A percentile compares a stretch with the other conserved stretches of the same genome.
phyloP scores from a whole-genome alignment of 352 stramenopile species.

The Phytophthora niederhauseri region DNA sequence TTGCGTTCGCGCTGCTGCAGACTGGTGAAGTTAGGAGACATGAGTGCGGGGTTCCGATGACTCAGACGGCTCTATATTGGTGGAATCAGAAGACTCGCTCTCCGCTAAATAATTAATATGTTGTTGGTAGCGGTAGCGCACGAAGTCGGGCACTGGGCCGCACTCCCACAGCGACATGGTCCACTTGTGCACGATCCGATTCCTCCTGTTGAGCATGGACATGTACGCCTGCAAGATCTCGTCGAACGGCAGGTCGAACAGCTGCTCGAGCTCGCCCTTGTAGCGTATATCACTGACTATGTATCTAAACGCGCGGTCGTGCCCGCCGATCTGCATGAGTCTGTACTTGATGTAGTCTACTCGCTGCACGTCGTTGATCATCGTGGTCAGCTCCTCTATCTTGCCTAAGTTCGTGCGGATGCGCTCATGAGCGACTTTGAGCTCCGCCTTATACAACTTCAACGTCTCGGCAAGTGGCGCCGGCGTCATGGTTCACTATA shows the following conservation, averaged over 20 bases:
- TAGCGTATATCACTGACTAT: not conserved
- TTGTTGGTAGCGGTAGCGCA: conserved; percentile 1
- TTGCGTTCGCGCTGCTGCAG: conserved; percentile 4
- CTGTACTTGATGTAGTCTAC: conserved; percentile 7
- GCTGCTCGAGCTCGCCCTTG: conserved; percentile 4
- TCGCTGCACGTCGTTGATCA: conserved; percentile 12
- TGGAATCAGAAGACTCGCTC: not conserved
- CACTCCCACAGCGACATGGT: not conserved
- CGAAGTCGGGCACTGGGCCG: not conserved
- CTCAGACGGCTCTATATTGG: not conserved
- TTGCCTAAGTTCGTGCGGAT: not conserved
- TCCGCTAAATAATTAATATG: conserved; percentile 1
- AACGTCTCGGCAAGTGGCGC: not conserved
- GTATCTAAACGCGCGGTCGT: not conserved
- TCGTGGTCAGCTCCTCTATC: conserved; percentile 1
- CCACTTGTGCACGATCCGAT: conserved; percentile 12
- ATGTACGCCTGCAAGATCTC: conserved; percentile 6
- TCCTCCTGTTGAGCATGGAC: conserved; percentile 1
- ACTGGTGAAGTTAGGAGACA: conserved; percentile 12
- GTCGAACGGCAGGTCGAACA: conserved; percentile 15
- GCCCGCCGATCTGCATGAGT: conserved; percentile 1
- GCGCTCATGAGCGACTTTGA: not conserved
- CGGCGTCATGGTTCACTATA: not conserved
- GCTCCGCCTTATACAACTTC: not conserved
- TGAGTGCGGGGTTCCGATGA: not conserved